Conservation (phyloP, 371 early-diverging fungal genomes). For the Mortierella sp. region DNA sequence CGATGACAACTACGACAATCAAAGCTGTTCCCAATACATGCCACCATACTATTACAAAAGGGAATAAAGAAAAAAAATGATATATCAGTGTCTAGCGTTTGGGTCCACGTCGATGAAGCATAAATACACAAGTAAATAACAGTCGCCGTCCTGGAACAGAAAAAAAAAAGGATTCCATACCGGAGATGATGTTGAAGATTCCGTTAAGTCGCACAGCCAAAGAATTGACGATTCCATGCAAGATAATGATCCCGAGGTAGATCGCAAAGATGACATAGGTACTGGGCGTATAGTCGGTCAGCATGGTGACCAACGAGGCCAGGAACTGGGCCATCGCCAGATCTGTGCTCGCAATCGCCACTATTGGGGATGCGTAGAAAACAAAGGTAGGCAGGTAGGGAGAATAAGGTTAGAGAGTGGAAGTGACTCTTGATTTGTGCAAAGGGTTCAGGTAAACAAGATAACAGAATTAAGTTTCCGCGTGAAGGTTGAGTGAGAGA, state of each 20-base stretch:
- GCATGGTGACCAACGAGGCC: constrained; percentile 61
- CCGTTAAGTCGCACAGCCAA: constrained; percentile 65
- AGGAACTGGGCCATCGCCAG: constrained; percentile 66
- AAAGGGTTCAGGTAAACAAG: neutral
- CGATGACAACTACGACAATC: constrained; percentile 63
- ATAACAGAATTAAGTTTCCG: neutral
- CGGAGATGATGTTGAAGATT: constrained; percentile 59
- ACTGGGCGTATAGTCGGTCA: constrained; percentile 54
- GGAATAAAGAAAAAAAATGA: constrained; percentile 19
- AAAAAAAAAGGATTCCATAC: constrained; percentile 13
- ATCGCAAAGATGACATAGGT: constrained; percentile 63
- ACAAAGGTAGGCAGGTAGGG: too few species aligned
- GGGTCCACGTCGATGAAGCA: neutral
- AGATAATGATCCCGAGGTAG: constrained; percentile 66
- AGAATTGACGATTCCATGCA: constrained; percentile 70
- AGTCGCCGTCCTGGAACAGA: too few species aligned
- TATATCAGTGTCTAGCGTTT: neutral
- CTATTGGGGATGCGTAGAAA: constrained; percentile 6
- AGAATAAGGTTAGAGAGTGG: constrained; percentile 2
- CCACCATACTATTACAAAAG: constrained; percentile 66
- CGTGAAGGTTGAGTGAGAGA: neutral
- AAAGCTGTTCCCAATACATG: constrained; percentile 68
- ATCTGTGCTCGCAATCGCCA: constrained; percentile 69
- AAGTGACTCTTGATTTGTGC: neutral
- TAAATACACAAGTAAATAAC: neutral